A percentile compares a stretch with the other conserved stretches of the same genome.
Conservation (phyloP, 1,284 basidiomycete species). For the Exsudoporus floridanus region DNA sequence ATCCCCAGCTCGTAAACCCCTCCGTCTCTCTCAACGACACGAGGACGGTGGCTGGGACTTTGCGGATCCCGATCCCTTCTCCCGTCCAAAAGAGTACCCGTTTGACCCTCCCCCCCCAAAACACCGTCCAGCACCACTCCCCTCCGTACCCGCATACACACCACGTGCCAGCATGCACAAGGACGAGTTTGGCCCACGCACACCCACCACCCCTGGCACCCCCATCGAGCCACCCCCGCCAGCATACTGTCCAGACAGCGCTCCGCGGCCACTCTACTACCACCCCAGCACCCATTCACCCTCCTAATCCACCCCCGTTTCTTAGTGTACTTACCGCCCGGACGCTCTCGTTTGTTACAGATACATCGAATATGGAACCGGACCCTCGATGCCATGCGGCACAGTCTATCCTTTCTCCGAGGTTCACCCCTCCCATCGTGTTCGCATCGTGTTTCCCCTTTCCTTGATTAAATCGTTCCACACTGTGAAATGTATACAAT, state of each 20-base stretch:
- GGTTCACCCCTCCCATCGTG: background rate
- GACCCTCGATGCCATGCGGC: background rate
- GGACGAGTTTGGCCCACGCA: slow-evolving; percentile 19
- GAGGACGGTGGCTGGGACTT: slow-evolving; percentile 32
- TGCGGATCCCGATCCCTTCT: slow-evolving; percentile 31
- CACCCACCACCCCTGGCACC: slow-evolving; percentile 19
- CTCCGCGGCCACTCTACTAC: slow-evolving; percentile 1
- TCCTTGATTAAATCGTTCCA: too few relatives aligned
- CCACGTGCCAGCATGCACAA: slow-evolving; percentile 23
- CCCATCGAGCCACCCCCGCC: slow-evolving; percentile 30
- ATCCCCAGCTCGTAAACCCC: slow-evolving; percentile 25
- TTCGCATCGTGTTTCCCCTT: slow-evolving; percentile 1
- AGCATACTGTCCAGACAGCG: slow-evolving; percentile 23
- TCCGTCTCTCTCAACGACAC: slow-evolving; percentile 23
- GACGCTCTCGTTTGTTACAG: background rate
- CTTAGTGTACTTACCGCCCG: background rate
- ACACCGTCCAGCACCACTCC: slow-evolving; percentile 18
- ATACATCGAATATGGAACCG: slow-evolving; percentile 1
- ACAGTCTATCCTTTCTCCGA: slow-evolving; percentile 1
- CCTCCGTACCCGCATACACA: slow-evolving; percentile 2
- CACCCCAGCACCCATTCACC: background rate
- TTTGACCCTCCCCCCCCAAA: slow-evolving; percentile 6
- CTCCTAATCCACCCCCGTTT: background rate
- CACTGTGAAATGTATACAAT: background rate
- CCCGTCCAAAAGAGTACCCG: slow-evolving; percentile 2